Evolutionary conservation across 495 filamentous ascomycete species (phyloP).

Genomic region (Xylaria longipes): DNA sequence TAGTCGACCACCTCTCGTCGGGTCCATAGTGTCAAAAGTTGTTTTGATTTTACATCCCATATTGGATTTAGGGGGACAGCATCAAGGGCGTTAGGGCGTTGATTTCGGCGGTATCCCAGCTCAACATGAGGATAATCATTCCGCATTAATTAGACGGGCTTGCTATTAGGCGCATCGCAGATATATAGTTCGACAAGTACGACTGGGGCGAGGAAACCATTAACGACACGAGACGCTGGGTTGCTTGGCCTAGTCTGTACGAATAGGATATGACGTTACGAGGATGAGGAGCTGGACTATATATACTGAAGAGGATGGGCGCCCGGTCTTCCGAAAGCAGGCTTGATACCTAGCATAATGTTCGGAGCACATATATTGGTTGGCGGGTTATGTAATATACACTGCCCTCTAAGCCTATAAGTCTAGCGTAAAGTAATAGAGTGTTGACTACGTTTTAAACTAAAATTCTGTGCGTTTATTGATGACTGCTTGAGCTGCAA

Average conservation of each 20-base stretch:
- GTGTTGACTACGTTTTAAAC: neutral
- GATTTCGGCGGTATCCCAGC: conserved; percentile 8
- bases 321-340: neutral
- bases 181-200: conserved; percentile 7
- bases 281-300: neutral
- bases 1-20: neutral
- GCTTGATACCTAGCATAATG: neutral
- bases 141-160: conserved; percentile 14
- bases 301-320: neutral
- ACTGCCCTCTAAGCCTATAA: neutral
- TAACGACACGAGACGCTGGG: conserved; percentile 1
- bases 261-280: conserved; percentile 10
- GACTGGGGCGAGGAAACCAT: neutral
- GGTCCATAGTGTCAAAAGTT: conserved; percentile 10
- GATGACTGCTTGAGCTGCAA: neutral
- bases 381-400: neutral
- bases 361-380: neutral
- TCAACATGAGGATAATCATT: neutral
- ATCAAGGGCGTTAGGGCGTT: conserved; percentile 18
- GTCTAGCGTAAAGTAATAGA: conserved; percentile 2
- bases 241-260: conserved; percentile 10
- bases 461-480: neutral
- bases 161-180: neutral
- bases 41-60: conserved; percentile 6
- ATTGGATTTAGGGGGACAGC: conserved; percentile 20